Evolutionary conservation across 2,329 filamentous ascomycete species (phyloP).

Genomic region (Waltergamsia citrina): DNA sequence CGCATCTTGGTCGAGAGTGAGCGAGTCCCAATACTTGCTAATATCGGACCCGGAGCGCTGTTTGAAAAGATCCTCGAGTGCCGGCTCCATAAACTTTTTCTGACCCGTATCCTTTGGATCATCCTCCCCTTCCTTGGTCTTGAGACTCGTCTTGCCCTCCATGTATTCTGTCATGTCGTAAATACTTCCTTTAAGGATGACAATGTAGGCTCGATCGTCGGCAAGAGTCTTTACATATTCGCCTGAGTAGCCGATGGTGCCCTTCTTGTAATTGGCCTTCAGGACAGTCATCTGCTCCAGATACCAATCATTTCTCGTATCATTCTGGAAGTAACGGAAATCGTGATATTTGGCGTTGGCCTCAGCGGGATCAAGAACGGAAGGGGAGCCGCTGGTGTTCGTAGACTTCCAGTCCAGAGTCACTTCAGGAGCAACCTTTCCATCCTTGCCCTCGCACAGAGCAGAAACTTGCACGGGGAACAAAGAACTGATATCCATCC

Average conservation of each 20-base stretch:
- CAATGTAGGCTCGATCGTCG: slow-evolving; percentile 59
- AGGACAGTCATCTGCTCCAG: slow-evolving; percentile 76
- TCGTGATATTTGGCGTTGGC: slow-evolving; percentile 79
- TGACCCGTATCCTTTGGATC: slow-evolving; percentile 33
- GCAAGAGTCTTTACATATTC: slow-evolving; percentile 67
- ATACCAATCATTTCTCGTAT: slow-evolving; percentile 86
- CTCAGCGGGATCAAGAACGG: slow-evolving; percentile 57
- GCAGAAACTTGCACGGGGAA: slow-evolving; percentile 94
- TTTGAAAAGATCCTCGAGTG: slow-evolving; percentile 70
- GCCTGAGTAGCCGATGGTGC: slow-evolving; percentile 73
- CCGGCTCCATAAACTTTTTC: slow-evolving; percentile 70
- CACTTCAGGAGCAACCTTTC: slow-evolving; percentile 58
- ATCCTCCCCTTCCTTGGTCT: slow-evolving; percentile 41
- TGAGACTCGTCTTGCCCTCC: slow-evolving; percentile 59
- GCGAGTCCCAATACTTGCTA: slow-evolving; percentile 69
- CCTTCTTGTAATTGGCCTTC: slow-evolving; percentile 73
- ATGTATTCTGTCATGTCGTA: slow-evolving; percentile 88
- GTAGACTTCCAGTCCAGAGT: slow-evolving; percentile 72
- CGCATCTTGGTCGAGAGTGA: slow-evolving; percentile 46
- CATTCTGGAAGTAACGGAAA: slow-evolving; percentile 76
- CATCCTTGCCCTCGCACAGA: slow-evolving; percentile 70
- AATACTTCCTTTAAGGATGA: slow-evolving; percentile 67
- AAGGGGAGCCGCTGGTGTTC: slow-evolving; percentile 63
- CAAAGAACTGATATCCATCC: slow-evolving; percentile 74
- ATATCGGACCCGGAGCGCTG: slow-evolving; percentile 69